Conservation (phyloP, 177 flowering plant species). For the Vitis hybrid region DNA sequence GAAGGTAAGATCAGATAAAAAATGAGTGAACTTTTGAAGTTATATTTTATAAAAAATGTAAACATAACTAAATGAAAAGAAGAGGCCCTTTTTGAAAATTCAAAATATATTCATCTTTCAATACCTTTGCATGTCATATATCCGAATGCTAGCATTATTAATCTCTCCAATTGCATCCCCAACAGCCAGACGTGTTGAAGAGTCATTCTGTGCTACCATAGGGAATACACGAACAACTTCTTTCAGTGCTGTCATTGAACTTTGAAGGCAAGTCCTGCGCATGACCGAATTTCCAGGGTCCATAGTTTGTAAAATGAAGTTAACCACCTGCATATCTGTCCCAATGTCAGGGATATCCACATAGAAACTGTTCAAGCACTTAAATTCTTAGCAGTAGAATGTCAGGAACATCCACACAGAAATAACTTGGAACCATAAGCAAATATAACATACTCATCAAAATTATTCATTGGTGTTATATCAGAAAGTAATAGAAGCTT, state of each 20-base stretch:
- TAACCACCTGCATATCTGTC: conserved; percentile 81
- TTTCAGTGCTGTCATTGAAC: conserved; percentile 68
- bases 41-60: too few species aligned
- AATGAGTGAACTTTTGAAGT: too few species aligned
- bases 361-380: neutral
- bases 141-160: conserved; percentile 58
- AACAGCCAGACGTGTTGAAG: conserved; percentile 75
- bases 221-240: conserved; percentile 84
- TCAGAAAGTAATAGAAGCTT: too few species aligned
- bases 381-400: neutral
- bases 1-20: too few species aligned
- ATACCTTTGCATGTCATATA: conserved; percentile 96
- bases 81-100: too few species aligned
- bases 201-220: conserved; percentile 81
- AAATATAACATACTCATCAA: too few species aligned
- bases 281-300: conserved; percentile 80
- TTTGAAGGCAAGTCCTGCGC: conserved; percentile 79
- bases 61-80: too few species aligned
- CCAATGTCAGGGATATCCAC: conserved; percentile 38
- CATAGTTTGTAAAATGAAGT: conserved; percentile 82
- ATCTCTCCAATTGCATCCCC: conserved; percentile 87
- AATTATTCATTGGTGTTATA: too few species aligned
- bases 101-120: neutral
- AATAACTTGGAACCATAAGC: too few species aligned
- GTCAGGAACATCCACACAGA: neutral